These are phyloP conservation scores for Chaetomiaceae sp. DNA, from an alignment of 2,329 filamentous ascomycete species.

Conservation along the genomic window DNA sequence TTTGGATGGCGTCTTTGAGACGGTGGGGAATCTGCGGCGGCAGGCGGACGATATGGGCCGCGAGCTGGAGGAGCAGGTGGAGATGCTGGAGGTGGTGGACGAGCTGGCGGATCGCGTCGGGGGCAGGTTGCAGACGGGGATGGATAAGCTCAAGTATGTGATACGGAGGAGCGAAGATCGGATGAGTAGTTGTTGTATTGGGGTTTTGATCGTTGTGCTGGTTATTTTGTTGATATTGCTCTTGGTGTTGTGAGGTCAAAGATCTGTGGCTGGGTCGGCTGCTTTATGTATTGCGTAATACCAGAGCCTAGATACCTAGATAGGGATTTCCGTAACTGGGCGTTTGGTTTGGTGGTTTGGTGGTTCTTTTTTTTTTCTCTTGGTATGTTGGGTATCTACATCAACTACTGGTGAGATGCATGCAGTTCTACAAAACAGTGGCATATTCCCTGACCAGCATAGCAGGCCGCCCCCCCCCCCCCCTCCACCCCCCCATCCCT, in stretches of 20 bases:
- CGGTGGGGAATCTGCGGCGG: conserved; percentile 81
- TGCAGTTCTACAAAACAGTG: background rate
- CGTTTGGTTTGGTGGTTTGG: conserved; percentile 17
- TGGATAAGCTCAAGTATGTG: conserved; percentile 81
- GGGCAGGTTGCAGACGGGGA: conserved; percentile 76
- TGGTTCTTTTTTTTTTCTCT: background rate
- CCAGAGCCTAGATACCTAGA: conserved; percentile 7
- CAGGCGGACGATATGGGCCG: conserved; percentile 96
- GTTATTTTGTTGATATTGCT: conserved; percentile 82
- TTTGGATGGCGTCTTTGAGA: conserved; percentile 86
- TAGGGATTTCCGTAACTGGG: conserved; percentile 4
- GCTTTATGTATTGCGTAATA: background rate
- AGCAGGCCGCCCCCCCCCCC: too few relatives aligned
- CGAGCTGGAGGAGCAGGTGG: conserved; percentile 90
- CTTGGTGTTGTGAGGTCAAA: conserved; percentile 48
- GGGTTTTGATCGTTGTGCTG: conserved; percentile 78
- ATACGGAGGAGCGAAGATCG: conserved; percentile 87
- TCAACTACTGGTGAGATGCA: background rate
- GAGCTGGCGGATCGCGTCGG: conserved; percentile 80
- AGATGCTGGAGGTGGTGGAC: conserved; percentile 84
- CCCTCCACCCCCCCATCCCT: background rate
- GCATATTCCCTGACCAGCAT: background rate
- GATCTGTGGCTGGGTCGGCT: background rate
- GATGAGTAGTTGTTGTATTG: conserved; percentile 86
- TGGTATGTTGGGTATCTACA: conserved; percentile 13